These are phyloP conservation scores for Punica granatum DNA, from an alignment of 345 rosid species.

Conservation along the genomic window DNA sequence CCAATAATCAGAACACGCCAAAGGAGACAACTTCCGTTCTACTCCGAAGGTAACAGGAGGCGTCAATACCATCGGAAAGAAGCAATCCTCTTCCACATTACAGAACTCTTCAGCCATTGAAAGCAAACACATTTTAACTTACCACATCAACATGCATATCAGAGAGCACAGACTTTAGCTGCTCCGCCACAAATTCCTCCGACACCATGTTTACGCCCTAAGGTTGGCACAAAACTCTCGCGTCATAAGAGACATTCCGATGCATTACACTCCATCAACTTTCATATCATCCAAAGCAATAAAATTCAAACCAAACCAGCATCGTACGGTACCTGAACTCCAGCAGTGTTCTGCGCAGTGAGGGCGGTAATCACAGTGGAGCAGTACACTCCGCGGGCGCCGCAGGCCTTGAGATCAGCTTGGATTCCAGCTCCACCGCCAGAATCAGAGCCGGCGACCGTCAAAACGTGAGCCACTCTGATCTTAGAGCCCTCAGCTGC, in stretches of 20 bases:
- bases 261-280: neutral
- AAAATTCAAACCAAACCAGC: too few relatives aligned
- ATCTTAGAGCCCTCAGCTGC: conserved; percentile 4
- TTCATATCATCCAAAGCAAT: neutral
- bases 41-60: neutral
- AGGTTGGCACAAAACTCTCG: neutral
- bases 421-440: conserved; percentile 96
- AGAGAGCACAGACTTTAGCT: conserved; percentile 81
- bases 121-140: conserved; percentile 14
- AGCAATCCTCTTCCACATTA: neutral
- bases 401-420: conserved; percentile 91
- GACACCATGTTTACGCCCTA: conserved; percentile 44
- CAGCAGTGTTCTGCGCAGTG: conserved; percentile 86
- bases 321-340: conserved; percentile 68
- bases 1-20: neutral
- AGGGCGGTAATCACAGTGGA: conserved; percentile 84
- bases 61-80: neutral
- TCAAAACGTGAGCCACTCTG: conserved; percentile 62
- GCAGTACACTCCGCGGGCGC: conserved; percentile 85
- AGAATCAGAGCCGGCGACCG: conserved; percentile 91
- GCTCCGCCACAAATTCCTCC: conserved; percentile 59
- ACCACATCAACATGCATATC: conserved; percentile 94
- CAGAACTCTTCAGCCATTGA: neutral
- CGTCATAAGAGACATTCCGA: neutral
- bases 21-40: neutral